phyloP scores from a whole-genome alignment of 2,329 filamentous ascomycete species.

The Dryadomyces quercus-mongolicae region DNA sequence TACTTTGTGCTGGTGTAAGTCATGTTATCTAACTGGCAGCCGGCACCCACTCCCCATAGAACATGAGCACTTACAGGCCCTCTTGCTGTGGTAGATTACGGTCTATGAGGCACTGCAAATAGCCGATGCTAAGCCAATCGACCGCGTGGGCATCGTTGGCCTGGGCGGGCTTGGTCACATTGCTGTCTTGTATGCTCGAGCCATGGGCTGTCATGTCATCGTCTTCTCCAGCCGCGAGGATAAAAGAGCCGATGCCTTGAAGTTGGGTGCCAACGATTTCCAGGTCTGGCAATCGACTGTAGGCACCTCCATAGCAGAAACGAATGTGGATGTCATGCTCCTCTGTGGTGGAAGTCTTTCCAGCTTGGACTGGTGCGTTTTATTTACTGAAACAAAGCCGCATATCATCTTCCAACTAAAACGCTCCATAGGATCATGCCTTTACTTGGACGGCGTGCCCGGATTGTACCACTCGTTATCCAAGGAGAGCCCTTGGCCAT shows the following conservation, averaged over 20 bases:
- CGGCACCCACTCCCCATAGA: background rate
- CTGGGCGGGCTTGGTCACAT: constrained; percentile 51
- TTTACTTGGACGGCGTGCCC: constrained; percentile 3
- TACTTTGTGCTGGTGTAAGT: constrained; percentile 4
- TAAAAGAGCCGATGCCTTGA: constrained; percentile 6
- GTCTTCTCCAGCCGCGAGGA: constrained; percentile 6
- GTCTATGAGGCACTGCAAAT: constrained; percentile 21
- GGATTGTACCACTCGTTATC: constrained; percentile 5
- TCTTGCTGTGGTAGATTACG: constrained; percentile 13
- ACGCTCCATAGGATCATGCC: background rate
- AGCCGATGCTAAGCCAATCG: constrained; percentile 15
- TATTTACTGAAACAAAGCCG: no score
- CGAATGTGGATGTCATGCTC: constrained; percentile 37
- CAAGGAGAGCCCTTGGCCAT: constrained; percentile 1
- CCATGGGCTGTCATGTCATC: constrained; percentile 8
- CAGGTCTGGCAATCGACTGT: constrained; percentile 18
- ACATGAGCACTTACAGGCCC: background rate
- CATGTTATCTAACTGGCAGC: background rate
- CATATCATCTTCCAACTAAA: background rate
- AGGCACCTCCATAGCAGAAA: constrained; percentile 22
- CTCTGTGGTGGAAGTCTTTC: constrained; percentile 1
- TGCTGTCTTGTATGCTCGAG: constrained; percentile 47
- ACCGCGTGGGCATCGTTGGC: constrained; percentile 22
- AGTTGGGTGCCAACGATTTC: constrained; percentile 7
- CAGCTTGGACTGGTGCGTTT: background rate